Conservation (phyloP, 257 asterid genomes). For the Petunia axillaris region DNA sequence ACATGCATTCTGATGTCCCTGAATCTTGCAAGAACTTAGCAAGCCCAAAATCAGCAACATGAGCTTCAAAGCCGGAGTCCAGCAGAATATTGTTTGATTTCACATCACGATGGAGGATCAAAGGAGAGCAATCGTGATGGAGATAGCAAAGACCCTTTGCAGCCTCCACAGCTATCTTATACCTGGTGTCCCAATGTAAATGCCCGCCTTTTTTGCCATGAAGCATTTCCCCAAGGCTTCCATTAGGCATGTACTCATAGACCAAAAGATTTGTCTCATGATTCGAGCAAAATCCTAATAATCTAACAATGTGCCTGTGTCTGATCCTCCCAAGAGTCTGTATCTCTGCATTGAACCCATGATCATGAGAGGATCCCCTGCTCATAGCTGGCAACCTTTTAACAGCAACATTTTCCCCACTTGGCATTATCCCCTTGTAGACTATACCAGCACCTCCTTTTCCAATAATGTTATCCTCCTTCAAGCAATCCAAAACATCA, state of each 20-base stretch:
- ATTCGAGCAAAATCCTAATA: slow-evolving; percentile 89
- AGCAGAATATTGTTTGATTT: slow-evolving; percentile 87
- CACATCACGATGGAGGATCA: slow-evolving; percentile 92
- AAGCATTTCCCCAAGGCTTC: slow-evolving; percentile 91
- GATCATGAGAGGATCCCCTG: slow-evolving; percentile 91
- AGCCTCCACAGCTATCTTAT: slow-evolving; percentile 83
- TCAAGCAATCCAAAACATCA: slow-evolving; percentile 77
- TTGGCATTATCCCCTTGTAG: slow-evolving; percentile 78
- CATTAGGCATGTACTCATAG: slow-evolving; percentile 96
- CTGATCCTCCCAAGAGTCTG: slow-evolving; percentile 95
- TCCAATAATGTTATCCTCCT: slow-evolving; percentile 90
- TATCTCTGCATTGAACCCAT: slow-evolving; percentile 94
- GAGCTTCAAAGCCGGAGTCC: slow-evolving; percentile 87
- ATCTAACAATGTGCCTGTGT: slow-evolving; percentile 88
- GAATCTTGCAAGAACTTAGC: slow-evolving; percentile 98
- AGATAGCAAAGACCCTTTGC: slow-evolving; percentile 98
- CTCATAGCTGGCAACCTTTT: slow-evolving; percentile 84
- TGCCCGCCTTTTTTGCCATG: slow-evolving; percentile 98
- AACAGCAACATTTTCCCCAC: slow-evolving; percentile 83
- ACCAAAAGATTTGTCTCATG: slow-evolving; percentile 88
- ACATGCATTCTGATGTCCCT: slow-evolving; percentile 95
- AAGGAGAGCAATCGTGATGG: slow-evolving; percentile 94
- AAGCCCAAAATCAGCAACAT: slow-evolving; percentile 97
- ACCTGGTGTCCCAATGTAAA: slow-evolving; percentile 90
- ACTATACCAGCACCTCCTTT: slow-evolving; percentile 98